These are phyloP conservation scores for Daphne laureola DNA, from an alignment of 441 rosid species.

Conservation along the genomic window DNA sequence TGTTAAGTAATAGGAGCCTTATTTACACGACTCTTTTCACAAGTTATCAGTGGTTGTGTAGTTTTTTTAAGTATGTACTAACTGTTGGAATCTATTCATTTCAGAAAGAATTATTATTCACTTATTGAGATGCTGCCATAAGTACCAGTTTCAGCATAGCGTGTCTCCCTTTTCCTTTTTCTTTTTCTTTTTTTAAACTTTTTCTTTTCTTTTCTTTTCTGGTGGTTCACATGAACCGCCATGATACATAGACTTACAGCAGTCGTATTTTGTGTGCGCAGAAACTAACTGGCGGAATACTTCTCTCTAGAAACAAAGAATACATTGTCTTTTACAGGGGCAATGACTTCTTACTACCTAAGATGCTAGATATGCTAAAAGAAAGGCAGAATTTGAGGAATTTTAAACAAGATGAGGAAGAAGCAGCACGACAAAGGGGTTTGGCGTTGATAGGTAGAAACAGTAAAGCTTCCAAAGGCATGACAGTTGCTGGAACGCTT, in stretches of 20 bases:
- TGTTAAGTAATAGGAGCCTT: too few species aligned
- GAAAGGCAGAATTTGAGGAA: conserved; percentile 50
- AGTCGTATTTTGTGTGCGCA: conserved; percentile 27
- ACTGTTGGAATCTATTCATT: background rate
- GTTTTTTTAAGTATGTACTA: background rate
- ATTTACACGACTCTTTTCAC: too few species aligned
- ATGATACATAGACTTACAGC: conserved; percentile 10
- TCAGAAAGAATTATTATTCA: background rate
- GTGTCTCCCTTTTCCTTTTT: background rate
- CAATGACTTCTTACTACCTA: conserved; percentile 86
- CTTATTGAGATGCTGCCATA: background rate
- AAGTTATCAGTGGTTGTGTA: too few species aligned
- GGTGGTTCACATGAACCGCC: background rate
- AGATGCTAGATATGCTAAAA: conserved; percentile 42
- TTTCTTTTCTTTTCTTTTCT: background rate
- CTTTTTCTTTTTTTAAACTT: too few species aligned
- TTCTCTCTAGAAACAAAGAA: conserved; percentile 87
- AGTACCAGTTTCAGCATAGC: background rate
- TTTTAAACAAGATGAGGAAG: conserved; percentile 67
- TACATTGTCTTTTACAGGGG: conserved; percentile 88
- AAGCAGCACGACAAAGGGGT: conserved; percentile 50
- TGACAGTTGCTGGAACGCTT: conserved; percentile 71
- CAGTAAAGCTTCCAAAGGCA: conserved; percentile 25
- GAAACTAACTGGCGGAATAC: conserved; percentile 79
- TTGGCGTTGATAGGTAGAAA: conserved; percentile 24